phyloP scores from a whole-genome alignment of 73 alveolate genomes.

The Urostyla sp. region DNA sequence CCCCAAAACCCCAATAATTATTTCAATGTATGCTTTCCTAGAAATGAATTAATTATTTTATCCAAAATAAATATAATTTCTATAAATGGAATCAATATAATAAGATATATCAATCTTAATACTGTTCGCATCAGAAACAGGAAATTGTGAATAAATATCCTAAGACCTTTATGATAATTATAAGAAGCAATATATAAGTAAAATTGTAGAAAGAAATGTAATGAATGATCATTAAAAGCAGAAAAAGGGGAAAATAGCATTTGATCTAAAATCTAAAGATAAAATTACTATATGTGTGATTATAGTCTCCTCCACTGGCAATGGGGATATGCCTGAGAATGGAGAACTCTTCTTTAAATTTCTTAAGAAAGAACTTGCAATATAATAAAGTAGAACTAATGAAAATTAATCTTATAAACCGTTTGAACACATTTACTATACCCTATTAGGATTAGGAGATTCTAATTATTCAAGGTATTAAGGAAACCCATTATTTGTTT shows the following conservation, averaged over 20 bases:
- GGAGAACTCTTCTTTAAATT: slow-evolving; percentile 43
- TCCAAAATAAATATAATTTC: not conserved
- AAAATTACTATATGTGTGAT: slow-evolving; percentile 3
- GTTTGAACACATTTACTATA: slow-evolving; percentile 41
- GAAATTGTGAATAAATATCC: slow-evolving; percentile 74
- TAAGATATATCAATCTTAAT: slow-evolving; percentile 1
- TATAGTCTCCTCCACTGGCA: slow-evolving; percentile 67
- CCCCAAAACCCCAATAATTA: too few relatives aligned
- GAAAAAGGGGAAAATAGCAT: not conserved
- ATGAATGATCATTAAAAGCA: slow-evolving; percentile 15
- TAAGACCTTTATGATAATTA: slow-evolving; percentile 22
- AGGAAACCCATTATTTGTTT: slow-evolving; percentile 58
- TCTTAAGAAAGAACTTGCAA: slow-evolving; percentile 35
- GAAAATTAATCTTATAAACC: not conserved
- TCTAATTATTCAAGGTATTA: slow-evolving; percentile 61
- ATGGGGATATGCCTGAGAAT: slow-evolving; percentile 77
- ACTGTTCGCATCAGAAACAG: slow-evolving; percentile 75
- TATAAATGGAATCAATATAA: not conserved
- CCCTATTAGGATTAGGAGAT: slow-evolving; percentile 71
- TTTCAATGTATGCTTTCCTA: too few relatives aligned
- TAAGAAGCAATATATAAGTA: not conserved
- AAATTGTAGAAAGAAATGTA: slow-evolving; percentile 1
- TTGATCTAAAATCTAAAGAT: slow-evolving; percentile 4
- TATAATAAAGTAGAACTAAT: not conserved
- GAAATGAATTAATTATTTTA: too few relatives aligned